These are phyloP conservation scores for Byssothecium circinans DNA, from an alignment of 2,329 filamentous ascomycete species.

Conservation along the genomic window DNA sequence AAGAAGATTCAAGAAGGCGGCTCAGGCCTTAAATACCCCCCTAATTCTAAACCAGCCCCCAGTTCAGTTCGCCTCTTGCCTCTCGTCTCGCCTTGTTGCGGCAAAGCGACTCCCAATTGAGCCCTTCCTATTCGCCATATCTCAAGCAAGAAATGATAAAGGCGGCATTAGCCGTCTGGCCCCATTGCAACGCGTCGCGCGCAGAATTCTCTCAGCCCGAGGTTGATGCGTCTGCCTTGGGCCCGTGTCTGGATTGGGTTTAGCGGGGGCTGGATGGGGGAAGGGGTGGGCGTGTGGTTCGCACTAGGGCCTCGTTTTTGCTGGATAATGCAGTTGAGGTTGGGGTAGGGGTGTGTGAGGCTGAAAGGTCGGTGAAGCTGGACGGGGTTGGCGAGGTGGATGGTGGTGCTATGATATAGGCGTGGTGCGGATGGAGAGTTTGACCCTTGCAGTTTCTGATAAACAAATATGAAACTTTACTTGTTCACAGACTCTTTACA, in stretches of 20 bases:
- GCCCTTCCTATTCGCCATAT: slow-evolving; percentile 6
- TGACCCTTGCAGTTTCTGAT: too few species aligned
- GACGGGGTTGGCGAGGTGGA: too few species aligned
- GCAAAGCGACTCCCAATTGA: neutral
- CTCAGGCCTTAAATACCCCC: neutral
- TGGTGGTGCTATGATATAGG: too few species aligned
- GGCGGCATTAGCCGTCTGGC: slow-evolving; percentile 11
- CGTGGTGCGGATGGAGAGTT: too few species aligned
- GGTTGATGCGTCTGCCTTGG: slow-evolving; percentile 9
- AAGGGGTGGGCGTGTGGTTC: slow-evolving; percentile 3
- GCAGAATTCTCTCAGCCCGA: slow-evolving; percentile 11
- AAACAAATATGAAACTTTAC: too few species aligned
- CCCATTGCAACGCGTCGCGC: slow-evolving; percentile 8
- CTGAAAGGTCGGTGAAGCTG: neutral
- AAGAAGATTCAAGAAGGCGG: too few species aligned
- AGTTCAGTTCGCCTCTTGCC: slow-evolving; percentile 1
- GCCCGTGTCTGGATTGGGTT: slow-evolving; percentile 1
- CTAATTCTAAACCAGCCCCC: neutral
- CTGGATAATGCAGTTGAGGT: too few species aligned
- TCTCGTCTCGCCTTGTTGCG: slow-evolving; percentile 2
- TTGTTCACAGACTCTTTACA: too few species aligned
- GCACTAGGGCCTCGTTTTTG: neutral
- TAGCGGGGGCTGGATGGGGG: slow-evolving; percentile 1
- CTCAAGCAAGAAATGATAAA: neutral
- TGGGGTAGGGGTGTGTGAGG: neutral